These are phyloP conservation scores for Microdochium bolleyi DNA, from an alignment of 2,329 filamentous ascomycete genomes.

Conservation along the genomic window DNA sequence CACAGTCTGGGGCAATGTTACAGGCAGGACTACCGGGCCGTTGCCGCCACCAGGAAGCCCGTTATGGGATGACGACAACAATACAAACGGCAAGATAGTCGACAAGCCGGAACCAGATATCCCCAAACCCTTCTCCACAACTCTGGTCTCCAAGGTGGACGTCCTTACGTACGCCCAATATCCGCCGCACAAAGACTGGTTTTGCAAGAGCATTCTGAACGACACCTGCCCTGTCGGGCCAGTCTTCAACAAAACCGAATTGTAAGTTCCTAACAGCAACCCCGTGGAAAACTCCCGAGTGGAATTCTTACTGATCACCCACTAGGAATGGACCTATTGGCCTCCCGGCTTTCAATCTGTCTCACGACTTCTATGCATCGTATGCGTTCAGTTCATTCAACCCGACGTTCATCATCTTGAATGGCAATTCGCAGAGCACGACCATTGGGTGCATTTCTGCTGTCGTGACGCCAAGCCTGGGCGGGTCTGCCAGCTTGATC, in stretches of 20 bases:
- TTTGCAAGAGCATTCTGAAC: slow-evolving; percentile 59
- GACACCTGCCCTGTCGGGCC: slow-evolving; percentile 69
- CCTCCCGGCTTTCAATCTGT: slow-evolving; percentile 67
- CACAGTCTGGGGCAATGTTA: slow-evolving; percentile 86
- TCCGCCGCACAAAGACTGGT: slow-evolving; percentile 42
- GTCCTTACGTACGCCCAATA: slow-evolving; percentile 73
- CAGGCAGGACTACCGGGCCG: slow-evolving; percentile 54
- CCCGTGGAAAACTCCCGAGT: slow-evolving; percentile 1
- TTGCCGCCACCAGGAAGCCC: slow-evolving; percentile 54
- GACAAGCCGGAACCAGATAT: slow-evolving; percentile 42
- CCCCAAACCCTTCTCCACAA: slow-evolving; percentile 52
- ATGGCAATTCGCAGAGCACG: slow-evolving; percentile 58
- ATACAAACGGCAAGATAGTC: slow-evolving; percentile 69
- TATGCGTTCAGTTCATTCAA: slow-evolving; percentile 83
- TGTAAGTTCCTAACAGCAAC: slow-evolving; percentile 23
- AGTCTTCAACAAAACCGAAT: slow-evolving; percentile 45
- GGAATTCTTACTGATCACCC: neutral
- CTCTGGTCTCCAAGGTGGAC: slow-evolving; percentile 62
- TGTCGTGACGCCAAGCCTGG: slow-evolving; percentile 78
- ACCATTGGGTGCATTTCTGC: slow-evolving; percentile 73
- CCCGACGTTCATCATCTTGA: slow-evolving; percentile 64
- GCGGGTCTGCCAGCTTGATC: slow-evolving; percentile 59
- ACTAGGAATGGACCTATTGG: slow-evolving; percentile 19
- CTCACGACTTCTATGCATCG: slow-evolving; percentile 67
- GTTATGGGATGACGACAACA: slow-evolving; percentile 52